Evolutionary conservation across 164 flowering plant species (phyloP), one percentile per base, ranked within the genome.

Genomic region (Nymphaea colorata): DNA sequence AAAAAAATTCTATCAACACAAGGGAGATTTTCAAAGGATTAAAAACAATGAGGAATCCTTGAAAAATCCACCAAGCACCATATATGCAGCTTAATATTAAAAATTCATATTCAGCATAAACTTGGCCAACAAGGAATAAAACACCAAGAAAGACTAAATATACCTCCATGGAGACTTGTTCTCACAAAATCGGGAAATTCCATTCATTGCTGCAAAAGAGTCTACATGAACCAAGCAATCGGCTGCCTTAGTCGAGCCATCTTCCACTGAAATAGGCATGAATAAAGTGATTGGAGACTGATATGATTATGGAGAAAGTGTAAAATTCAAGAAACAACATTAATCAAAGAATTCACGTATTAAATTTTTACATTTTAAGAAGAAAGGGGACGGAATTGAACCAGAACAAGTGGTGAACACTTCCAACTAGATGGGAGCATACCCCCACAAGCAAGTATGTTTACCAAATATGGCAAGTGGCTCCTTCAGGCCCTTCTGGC

Each of bases 131-230:
- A 47, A 47, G 12, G 12, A 12, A 47, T 7, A 47, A 47, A 47
- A 47, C 55, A 47, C 2, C 55, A 7, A 4, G 55, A 47, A 47
- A 47, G 55, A 47, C 3, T 5, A 12, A 12, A 47, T 47, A 47
- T 83, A 94, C 98, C 98, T 87, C 98, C 97, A 94, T 25, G 89
- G 91, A 18, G 65, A 72, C 71, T 71, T 72, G 72, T 79, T 78
- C 80, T 94, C 96, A 80, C 90, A 94, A 76, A 90, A 94, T 59
- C 90, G 93, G 18, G 96, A 92, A 61, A 94, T 84, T 68, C 99
- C 99, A 84, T 87, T 94, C 88, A 94, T 94, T 76, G 99, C 99
- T 60, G 98, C 84, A 78, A 78, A 94, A 16, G 98, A 55, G 72
- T 91, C 99, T 68, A 94, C 85, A 76, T 94, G 99, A 77, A 90